Base-by-base conservation (phyloP, 768 basidiomycete genomes). In the Lactifluus hygrophoroides region DNA sequence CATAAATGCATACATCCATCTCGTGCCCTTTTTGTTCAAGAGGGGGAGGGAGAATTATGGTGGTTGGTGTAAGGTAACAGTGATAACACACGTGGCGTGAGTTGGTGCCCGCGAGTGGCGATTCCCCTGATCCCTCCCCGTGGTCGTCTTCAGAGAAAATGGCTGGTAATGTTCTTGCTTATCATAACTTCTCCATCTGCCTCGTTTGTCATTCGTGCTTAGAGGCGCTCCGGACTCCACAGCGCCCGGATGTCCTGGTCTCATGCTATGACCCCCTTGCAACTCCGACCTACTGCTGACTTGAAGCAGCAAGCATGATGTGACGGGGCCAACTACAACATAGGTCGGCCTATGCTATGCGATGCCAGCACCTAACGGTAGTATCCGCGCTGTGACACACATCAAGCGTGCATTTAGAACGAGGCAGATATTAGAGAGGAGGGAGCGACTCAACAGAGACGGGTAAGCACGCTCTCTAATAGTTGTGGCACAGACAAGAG, bases 301-400 rank as follows among this genome's bases (percentile, higher is more conserved):
- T 38, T 17, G n/a, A 17, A 38, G 17, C 30, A 40, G 1, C n/a
- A 40, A 35, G n/a, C n/a, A 40, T 2, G 40, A 6, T 40, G 40
- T n/a, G 19, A 40, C 40, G 3, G 40, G 16, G 23, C 10, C 25
- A 38, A 27, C 34, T 17, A 27, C 13, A n/a, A 40, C 35, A 35
- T 23, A 43, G 42, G 21, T 23, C 3, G 21, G 21, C 7, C 19
- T 9, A 16, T 14, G 25, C 43, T 60, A 60, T n/a, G 59, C 54
- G 28, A 60, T 60, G 35, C 59, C 59, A 2, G 59, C 54, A 1
- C 58, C 58, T 3, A 60, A 51, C 9, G 59, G 59, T 23, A 60
- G 23, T 1, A 60, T 5, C 43, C 34, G 43, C 13, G 59, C 59
- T 60, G 3, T 10, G 30, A 38, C 32, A 57, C 21, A n/a, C 10